Base-by-base conservation (phyloP, 495 filamentous ascomycete genomes). In the Eremomyces bilateralis region DNA sequence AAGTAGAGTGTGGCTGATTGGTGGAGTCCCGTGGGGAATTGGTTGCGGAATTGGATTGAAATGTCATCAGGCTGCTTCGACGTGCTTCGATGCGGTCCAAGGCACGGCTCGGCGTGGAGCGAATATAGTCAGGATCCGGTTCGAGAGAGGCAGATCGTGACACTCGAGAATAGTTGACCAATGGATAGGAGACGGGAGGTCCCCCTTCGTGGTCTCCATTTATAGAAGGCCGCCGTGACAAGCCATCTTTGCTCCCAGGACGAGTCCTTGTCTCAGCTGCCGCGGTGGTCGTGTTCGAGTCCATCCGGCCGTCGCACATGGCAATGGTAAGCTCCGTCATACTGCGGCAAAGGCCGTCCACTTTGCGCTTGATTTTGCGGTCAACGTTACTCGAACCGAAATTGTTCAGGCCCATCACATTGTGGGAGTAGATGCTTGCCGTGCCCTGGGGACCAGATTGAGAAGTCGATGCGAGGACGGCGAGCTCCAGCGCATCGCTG, bases 241-340 rank as follows among this genome's bases (percentile, higher is more conserved):
- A n/a, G 27, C 24, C 24, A 13, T 27, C 8, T 13, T 27, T 27
- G 33, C 32, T 32, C 24, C 29, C 6, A 33, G n/a, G 19, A 22
- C 18, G 16, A 25, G 25, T 21, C n/a, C n/a, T n/a, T n/a, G n/a
- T n/a, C 16, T 15, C 22, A 35, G 8, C 15, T 1, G 8, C 12
- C 41, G 8, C 4, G 16, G 33, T 29, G 6, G 19, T 11, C 19
- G 36, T n/a, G 19, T 5, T 13, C 33, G 15, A 10, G n/a, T 34
- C 12, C 37, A 32, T 33, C 40, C 53, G 43, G 33, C 49, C 62
- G 37, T 81, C 76, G 33, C 76, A 76, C 29, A 97, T 57, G 12
- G 81, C 80, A 25, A 97, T 65, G 48, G 80, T 92, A 16, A 97
- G 62, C 47, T 97, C 88, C 1, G 88, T 95, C 37, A 97, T 55